phyloP scores from a whole-genome alignment of 2,329 filamentous ascomycete genomes.

The Fusarium equiseti region DNA sequence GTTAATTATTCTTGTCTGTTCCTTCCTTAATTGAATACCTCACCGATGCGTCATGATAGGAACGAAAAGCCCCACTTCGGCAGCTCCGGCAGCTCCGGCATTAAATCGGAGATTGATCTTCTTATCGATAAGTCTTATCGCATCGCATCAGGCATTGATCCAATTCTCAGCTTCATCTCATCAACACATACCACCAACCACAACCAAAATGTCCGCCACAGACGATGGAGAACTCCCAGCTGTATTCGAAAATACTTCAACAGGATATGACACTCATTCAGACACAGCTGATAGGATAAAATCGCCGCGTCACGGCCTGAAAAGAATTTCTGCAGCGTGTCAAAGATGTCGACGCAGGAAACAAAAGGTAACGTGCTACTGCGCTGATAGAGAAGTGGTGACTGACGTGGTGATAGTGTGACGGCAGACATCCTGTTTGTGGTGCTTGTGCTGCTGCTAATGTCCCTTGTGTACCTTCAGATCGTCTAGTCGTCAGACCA shows the following conservation, averaged over 20 bases:
- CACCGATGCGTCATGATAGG: not conserved
- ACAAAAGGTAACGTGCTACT: slow-evolving; percentile 35
- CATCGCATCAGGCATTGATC: slow-evolving; percentile 1
- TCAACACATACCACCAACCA: not conserved
- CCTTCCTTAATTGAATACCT: not conserved
- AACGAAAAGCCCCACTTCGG: slow-evolving; percentile 7
- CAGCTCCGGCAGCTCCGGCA: slow-evolving; percentile 16
- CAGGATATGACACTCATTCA: slow-evolving; percentile 20
- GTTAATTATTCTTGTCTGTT: fast-evolving
- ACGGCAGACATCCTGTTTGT: slow-evolving; percentile 40
- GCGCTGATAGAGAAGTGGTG: not conserved
- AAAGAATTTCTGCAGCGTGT: slow-evolving; percentile 39
- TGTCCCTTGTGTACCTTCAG: slow-evolving; percentile 39
- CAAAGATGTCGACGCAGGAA: slow-evolving; percentile 42
- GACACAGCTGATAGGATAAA: slow-evolving; percentile 8
- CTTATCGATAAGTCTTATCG: slow-evolving; percentile 21
- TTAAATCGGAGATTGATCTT: slow-evolving; percentile 16
- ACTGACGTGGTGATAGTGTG: slow-evolving; percentile 25
- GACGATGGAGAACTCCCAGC: slow-evolving; percentile 30
- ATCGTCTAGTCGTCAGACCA: slow-evolving; percentile 36
- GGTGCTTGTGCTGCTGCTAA: slow-evolving; percentile 32
- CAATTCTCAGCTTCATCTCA: slow-evolving; percentile 8
- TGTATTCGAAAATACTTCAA: slow-evolving; percentile 17
- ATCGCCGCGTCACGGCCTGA: slow-evolving; percentile 35
- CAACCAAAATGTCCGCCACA: slow-evolving; percentile 17